Percentiles rank a stretch among this genome's conserved stretches.
These are phyloP conservation scores for Ophiosphaerella narmari DNA, from an alignment of 2,329 filamentous ascomycete genomes.

Conservation along the genomic window DNA sequence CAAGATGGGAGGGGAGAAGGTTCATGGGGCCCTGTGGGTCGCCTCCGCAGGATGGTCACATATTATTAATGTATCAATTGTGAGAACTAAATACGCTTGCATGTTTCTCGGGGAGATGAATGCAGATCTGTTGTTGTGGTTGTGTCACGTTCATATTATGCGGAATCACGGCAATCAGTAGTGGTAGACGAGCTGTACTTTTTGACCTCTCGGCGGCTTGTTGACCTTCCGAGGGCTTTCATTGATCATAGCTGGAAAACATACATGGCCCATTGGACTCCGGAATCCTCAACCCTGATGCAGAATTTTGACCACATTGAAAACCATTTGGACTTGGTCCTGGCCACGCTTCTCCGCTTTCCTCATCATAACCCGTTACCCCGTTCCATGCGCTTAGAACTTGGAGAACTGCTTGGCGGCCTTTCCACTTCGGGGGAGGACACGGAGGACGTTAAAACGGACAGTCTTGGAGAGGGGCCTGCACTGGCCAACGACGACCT, in stretches of 20 bases:
- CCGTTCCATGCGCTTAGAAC: constrained; percentile 71
- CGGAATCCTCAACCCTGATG: constrained; percentile 47
- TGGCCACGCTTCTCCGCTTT: constrained; percentile 28
- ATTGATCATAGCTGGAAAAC: constrained; percentile 49
- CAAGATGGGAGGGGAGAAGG: no score
- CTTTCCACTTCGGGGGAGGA: constrained; percentile 97
- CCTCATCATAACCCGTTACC: constrained; percentile 37
- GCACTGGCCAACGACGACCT: constrained; percentile 99
- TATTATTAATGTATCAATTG: not conserved
- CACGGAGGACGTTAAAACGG: constrained; percentile 99
- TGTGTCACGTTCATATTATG: constrained; percentile 1
- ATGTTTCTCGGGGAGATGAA: not conserved
- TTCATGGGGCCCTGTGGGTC: no score
- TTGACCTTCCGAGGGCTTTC: constrained; percentile 45
- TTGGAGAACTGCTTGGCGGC: constrained; percentile 97
- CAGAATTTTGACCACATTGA: constrained; percentile 44
- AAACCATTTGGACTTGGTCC: constrained; percentile 37
- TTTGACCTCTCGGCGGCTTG: constrained; percentile 43
- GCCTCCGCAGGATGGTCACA: no score
- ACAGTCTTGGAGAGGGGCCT: constrained; percentile 99
- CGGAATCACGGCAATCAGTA: constrained; percentile 1
- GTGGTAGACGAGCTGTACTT: constrained; percentile 26
- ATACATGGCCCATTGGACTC: constrained; percentile 48
- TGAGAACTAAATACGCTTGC: not conserved
- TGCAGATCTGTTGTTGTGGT: not conserved